Conservation (phyloP, 768 basidiomycete genomes). For the Boletellus emodensis region DNA sequence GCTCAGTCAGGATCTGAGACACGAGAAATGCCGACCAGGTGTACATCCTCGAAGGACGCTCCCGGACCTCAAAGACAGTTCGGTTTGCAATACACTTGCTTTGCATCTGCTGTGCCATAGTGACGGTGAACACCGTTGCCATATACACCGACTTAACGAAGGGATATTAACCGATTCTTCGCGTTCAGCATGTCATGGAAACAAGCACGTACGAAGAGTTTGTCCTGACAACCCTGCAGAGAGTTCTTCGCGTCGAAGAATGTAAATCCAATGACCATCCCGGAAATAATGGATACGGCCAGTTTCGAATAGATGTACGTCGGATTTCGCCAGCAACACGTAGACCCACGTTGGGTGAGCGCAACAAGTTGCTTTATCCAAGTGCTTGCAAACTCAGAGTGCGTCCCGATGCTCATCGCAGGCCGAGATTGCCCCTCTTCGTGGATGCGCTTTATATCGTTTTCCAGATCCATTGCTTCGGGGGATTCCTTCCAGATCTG, state of each 20-base stretch:
- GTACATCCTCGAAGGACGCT: conserved; percentile 61
- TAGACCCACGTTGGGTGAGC: conserved; percentile 31
- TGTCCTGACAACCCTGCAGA: conserved; percentile 40
- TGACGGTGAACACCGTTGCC: conserved; percentile 39
- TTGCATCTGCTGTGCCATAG: conserved; percentile 57
- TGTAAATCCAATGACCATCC: conserved; percentile 41
- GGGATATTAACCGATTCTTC: background rate
- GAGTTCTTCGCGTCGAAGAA: conserved; percentile 36
- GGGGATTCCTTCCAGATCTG: conserved; percentile 43
- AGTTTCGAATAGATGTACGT: conserved; percentile 39
- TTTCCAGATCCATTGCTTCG: conserved; percentile 35
- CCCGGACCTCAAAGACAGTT: conserved; percentile 57
- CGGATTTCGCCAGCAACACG: conserved; percentile 39
- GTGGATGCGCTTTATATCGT: conserved; percentile 44
- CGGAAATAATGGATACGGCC: conserved; percentile 31
- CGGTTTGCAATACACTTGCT: conserved; percentile 53
- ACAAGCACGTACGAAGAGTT: conserved; percentile 36
- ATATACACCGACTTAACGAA: conserved; percentile 46
- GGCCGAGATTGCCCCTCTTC: conserved; percentile 30
- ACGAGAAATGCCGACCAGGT: conserved; percentile 57
- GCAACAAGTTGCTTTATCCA: conserved; percentile 36
- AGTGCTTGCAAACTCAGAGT: conserved; percentile 35
- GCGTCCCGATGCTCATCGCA: conserved; percentile 17
- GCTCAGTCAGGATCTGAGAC: conserved; percentile 45
- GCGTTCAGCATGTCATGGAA: accelerated